These are phyloP conservation scores for Omphalea diandra DNA, from an alignment of 441 rosid genomes.

Conservation along the genomic window DNA sequence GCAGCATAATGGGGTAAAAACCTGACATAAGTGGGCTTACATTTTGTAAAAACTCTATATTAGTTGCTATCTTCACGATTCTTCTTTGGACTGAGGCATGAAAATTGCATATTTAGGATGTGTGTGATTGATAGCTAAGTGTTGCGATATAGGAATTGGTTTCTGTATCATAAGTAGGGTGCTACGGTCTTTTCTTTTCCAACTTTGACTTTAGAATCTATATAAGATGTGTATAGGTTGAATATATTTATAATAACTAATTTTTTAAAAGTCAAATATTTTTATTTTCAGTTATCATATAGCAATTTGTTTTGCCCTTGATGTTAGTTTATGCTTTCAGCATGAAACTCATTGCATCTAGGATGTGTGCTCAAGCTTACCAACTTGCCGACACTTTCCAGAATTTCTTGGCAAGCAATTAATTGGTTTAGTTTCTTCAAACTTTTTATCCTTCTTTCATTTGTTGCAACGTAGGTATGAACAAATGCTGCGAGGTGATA, in stretches of 20 bases:
- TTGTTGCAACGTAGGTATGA: conserved; percentile 30
- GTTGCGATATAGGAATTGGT: background rate
- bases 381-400: background rate
- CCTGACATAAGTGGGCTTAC: too few species aligned
- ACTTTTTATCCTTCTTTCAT: conserved; percentile 2
- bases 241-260: background rate
- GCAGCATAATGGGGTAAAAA: too few species aligned
- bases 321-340: background rate
- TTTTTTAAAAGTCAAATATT: background rate
- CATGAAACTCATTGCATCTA: background rate
- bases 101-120: background rate
- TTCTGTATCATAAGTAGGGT: background rate
- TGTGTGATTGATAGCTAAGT: background rate
- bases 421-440: background rate
- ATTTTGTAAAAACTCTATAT: too few species aligned
- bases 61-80: background rate
- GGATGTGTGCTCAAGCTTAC: too few species aligned
- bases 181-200: background rate
- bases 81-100: background rate
- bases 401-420: too few species aligned
- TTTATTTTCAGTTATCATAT: background rate
- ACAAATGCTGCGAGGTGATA: conserved; percentile 37
- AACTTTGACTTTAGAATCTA: background rate
- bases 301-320: background rate
- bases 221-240: too few species aligned